Base-by-base conservation (phyloP, 2,329 filamentous ascomycete genomes). In the Chaetomiaceae sp. region DNA sequence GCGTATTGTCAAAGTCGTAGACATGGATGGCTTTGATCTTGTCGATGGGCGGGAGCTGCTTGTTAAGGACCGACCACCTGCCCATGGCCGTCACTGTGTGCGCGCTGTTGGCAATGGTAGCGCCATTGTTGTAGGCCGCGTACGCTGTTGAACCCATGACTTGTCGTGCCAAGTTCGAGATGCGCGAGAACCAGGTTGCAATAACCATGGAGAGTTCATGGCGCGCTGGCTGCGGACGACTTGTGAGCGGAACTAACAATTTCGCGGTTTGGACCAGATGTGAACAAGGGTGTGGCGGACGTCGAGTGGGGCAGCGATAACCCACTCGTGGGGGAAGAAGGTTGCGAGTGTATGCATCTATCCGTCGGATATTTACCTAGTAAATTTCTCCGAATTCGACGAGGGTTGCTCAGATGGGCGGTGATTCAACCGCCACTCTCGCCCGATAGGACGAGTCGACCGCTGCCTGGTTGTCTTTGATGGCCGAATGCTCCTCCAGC, bases 1-100 rank as follows among this genome's bases (percentile, higher is more conserved):
- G 74, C 33, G 92, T 97, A 66, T 99, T 97, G 71, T 99, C 94
- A 69, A 97, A 99, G 70, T 99, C 94, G 73, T 97, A 97, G 61
- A 99, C 81, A 67, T 97, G 92, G 48, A 99, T 83, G 8, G 83
- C 74, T 67, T 82, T 89, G 70, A 97, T 86, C 51, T 82, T 76
- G 37, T 86, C 76, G 10, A 84, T 77, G 29, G 81, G 80, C 7
- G 90, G 89, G 30, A 94, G 75, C 56, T 85, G 79, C 65, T 82
- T 86, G 65, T 84, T 83, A 56, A 85, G 74, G 61, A 90, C 83
- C 36, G 89, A 95, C 91, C 91, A 96, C 61, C 91, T 78, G 69
- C 85, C 86, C 58, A 96, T 73, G 37, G 86, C 82, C 14, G 89
- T 95, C 55, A 87, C 70, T 1, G 89, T 95, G 61, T 68, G 61